Percentiles rank a stretch among this genome's conserved stretches.
Evolutionary conservation across 192 early-diverging fungal genomes (phyloP).

Genomic region (Umbelopsis vinacea): DNA sequence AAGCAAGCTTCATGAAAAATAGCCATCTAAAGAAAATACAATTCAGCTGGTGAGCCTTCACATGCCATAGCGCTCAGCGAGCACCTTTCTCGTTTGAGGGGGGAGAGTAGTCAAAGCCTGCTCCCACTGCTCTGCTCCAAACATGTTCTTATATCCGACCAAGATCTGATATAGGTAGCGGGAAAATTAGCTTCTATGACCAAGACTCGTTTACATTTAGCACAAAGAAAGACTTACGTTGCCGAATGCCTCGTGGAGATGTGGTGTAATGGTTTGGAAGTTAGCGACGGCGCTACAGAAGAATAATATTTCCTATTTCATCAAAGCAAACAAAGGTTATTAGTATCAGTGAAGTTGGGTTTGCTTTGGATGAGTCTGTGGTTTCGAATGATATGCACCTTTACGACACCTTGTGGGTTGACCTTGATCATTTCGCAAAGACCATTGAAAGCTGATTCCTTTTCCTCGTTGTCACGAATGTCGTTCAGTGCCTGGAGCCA

Average conservation of each 20-base stretch:
- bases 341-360: not conserved
- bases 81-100: conserved; percentile 48
- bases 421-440: conserved; percentile 90
- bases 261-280: conserved; percentile 70
- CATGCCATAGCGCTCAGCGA: conserved; percentile 56
- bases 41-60: conserved; percentile 35
- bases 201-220: too few species aligned
- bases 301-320: conserved; percentile 61
- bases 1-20: conserved; percentile 22
- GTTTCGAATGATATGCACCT: conserved; percentile 33
- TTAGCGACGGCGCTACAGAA: conserved; percentile 84
- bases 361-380: not conserved
- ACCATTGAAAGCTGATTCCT: conserved; percentile 95
- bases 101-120: conserved; percentile 46
- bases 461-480: conserved; percentile 95
- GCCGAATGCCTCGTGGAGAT: conserved; percentile 66
- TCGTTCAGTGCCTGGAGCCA: conserved; percentile 83
- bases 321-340: not conserved
- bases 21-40: conserved; percentile 25
- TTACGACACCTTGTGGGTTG: conserved; percentile 85
- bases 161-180: conserved; percentile 51
- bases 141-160: conserved; percentile 68
- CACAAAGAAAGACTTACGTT: conserved; percentile 49
- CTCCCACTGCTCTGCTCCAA: conserved; percentile 63
- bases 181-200: not conserved